A percentile compares a stretch with the other conserved stretches of the same genome.
Conservation (phyloP, 2,329 filamentous ascomycete species). For the Aquanectria penicillioides region DNA sequence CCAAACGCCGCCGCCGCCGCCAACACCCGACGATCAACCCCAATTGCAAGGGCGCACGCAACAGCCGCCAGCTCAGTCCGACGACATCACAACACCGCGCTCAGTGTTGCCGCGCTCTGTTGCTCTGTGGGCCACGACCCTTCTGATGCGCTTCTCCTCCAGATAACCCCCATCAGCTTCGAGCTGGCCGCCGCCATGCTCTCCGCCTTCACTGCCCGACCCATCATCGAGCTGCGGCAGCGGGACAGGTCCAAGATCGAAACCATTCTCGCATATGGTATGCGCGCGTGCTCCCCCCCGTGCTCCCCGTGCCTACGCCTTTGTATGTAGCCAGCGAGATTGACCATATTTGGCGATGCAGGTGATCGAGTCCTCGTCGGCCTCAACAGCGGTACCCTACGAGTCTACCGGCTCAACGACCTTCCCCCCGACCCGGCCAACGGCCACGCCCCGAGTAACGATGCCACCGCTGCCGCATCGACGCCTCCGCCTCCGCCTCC, state of each 20-base stretch:
- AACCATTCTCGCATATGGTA: slow-evolving; percentile 90
- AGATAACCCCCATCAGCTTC: slow-evolving; percentile 45
- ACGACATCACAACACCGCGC: slow-evolving; percentile 1
- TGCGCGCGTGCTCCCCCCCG: slow-evolving; percentile 19
- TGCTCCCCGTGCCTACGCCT: not conserved
- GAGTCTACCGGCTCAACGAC: slow-evolving; percentile 92
- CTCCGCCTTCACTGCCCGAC: slow-evolving; percentile 95
- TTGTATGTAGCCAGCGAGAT: not conserved
- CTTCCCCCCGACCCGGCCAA: slow-evolving; percentile 50
- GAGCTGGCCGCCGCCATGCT: slow-evolving; percentile 76
- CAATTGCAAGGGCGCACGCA: slow-evolving; percentile 10
- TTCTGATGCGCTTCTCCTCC: slow-evolving; percentile 45
- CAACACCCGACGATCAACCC: slow-evolving; percentile 10
- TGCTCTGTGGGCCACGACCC: not conserved
- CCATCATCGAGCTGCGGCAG: slow-evolving; percentile 95
- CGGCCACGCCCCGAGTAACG: slow-evolving; percentile 37
- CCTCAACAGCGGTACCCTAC: slow-evolving; percentile 86
- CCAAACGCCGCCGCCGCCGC: slow-evolving; percentile 7
- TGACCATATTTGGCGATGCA: slow-evolving; percentile 46
- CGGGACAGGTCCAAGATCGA: slow-evolving; percentile 98
- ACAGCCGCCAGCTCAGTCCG: not conserved
- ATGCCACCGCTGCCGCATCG: slow-evolving; percentile 41
- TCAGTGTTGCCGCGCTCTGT: not conserved
- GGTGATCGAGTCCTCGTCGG: slow-evolving; percentile 93
- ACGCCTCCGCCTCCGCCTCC: too few species aligned